Evolutionary conservation across 2,329 filamentous ascomycete genomes (phyloP).

Genomic region (Claviceps sp.): DNA sequence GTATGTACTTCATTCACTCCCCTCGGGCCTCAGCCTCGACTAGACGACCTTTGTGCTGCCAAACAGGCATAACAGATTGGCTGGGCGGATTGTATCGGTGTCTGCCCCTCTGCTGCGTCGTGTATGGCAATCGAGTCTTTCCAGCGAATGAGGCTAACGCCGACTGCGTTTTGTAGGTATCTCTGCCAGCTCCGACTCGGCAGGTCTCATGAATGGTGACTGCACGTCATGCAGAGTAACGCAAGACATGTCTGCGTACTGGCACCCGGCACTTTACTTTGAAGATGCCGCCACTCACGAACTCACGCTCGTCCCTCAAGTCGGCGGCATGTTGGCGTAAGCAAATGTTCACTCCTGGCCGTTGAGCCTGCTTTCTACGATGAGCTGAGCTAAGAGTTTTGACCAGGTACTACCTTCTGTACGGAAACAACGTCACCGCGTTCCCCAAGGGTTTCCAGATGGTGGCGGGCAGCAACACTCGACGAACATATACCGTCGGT

Average conservation of each 20-base stretch:
- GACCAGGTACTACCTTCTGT: conserved; percentile 70
- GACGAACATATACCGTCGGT: conserved; percentile 56
- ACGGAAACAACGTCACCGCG: conserved; percentile 48
- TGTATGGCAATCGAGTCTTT: neutral
- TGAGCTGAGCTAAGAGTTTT: neutral
- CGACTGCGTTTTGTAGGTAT: conserved; percentile 40
- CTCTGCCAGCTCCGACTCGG: conserved; percentile 38
- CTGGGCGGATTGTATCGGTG: no score
- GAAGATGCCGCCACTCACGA: conserved; percentile 48
- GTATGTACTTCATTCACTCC: conserved; percentile 38
- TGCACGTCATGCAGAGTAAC: conserved; percentile 74
- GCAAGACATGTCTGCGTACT: conserved; percentile 81
- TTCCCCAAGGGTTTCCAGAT: conserved; percentile 72
- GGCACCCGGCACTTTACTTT: conserved; percentile 72
- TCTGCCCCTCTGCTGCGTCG: no score
- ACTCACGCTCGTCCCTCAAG: conserved; percentile 55
- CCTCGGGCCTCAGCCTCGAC: no score
- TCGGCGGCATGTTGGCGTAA: conserved; percentile 76
- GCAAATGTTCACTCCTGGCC: conserved; percentile 20
- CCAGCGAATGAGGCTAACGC: neutral
- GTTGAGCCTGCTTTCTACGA: neutral
- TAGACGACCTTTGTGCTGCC: neutral
- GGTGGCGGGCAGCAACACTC: conserved; percentile 59
- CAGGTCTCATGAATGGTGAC: conserved; percentile 42
- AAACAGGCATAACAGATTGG: neutral